phyloP scores from a whole-genome alignment of 202 grass and related monocot genomes.

The Hordeum pubiflorum region DNA sequence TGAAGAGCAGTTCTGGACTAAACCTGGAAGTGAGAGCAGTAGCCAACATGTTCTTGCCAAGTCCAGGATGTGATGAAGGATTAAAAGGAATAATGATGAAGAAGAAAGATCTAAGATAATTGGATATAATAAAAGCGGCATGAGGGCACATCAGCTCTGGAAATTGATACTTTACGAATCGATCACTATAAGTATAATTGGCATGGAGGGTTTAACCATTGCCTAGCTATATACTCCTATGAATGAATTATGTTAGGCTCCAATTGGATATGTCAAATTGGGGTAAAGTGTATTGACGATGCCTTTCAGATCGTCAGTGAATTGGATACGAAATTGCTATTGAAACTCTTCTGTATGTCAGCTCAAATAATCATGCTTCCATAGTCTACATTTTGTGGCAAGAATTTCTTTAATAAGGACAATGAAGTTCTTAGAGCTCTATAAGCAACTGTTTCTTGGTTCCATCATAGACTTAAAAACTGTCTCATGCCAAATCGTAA shows the following conservation, averaged over 20 bases:
- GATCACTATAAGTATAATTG: neutral
- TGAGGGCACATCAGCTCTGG: neutral
- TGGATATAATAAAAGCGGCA: neutral
- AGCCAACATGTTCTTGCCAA: constrained; percentile 33
- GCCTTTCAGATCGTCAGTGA: constrained; percentile 1
- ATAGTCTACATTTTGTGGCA: neutral
- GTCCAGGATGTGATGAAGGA: constrained; percentile 66
- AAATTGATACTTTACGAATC: neutral
- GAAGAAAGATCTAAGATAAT: neutral
- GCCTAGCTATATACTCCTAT: neutral
- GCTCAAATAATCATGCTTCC: neutral
- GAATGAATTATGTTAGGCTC: constrained; percentile 18
- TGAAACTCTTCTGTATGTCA: neutral
- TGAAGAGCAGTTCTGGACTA: constrained; percentile 76
- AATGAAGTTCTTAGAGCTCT: neutral
- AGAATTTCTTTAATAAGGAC: no score
- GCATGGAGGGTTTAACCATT: neutral
- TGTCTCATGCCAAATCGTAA: neutral
- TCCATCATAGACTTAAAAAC: neutral
- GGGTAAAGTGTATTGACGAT: constrained; percentile 31
- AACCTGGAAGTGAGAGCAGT: constrained; percentile 6
- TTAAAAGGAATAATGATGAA: neutral
- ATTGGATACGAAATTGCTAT: neutral
- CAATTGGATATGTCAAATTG: constrained; percentile 9
- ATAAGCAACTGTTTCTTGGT: neutral